Conservation (phyloP, 1,284 basidiomycete genomes). For the Cutaneotrichosporon cyanovorans region DNA sequence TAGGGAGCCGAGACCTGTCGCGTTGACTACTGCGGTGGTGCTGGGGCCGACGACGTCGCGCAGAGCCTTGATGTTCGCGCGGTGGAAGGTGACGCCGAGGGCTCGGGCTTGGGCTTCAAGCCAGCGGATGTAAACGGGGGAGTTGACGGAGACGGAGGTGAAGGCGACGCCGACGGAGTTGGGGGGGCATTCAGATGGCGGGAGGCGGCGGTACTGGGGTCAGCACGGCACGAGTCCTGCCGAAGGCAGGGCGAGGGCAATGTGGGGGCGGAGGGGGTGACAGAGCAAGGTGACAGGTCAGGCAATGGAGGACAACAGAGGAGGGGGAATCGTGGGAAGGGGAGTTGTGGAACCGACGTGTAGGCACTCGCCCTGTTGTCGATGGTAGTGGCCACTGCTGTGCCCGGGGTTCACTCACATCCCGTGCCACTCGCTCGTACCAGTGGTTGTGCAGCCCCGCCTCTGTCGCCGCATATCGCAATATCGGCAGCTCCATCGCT, state of each 20-base stretch:
- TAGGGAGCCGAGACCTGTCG: constrained; percentile 12
- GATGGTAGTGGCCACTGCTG: no score
- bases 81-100: constrained; percentile 12
- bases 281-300: neutral
- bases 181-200: constrained; percentile 13
- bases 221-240: neutral
- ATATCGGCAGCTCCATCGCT: constrained; percentile 17
- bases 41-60: constrained; percentile 4
- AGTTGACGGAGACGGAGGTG: constrained; percentile 18
- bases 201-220: constrained; percentile 13
- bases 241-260: neutral
- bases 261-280: neutral
- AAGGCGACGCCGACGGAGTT: constrained; percentile 17
- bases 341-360: no score
- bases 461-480: constrained; percentile 17
- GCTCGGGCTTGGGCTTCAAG: constrained; percentile 13
- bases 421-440: constrained; percentile 10
- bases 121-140: constrained; percentile 17
- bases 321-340: neutral
- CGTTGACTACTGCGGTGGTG: constrained; percentile 9
- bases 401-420: constrained; percentile 13
- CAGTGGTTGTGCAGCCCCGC: constrained; percentile 18
- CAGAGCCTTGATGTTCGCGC: constrained; percentile 4
- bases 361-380: no score
- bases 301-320: neutral